A percentile compares a stretch with the other conserved stretches of the same genome.
These are phyloP conservation scores for Macrotyloma uniflorum DNA, from an alignment of 306 rosid species.

Conservation along the genomic window DNA sequence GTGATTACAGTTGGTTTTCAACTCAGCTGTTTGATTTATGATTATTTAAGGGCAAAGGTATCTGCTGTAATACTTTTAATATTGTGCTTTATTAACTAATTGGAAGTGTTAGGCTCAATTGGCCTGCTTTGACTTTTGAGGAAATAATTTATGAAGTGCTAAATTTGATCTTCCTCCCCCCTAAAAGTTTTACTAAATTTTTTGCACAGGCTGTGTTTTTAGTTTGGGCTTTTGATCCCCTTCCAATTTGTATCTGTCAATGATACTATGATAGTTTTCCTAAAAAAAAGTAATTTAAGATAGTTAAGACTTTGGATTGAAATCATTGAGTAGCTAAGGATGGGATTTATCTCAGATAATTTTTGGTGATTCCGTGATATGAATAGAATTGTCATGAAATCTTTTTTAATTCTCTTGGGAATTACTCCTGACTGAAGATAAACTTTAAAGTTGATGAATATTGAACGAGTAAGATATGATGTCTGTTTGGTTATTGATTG, in stretches of 20 bases:
- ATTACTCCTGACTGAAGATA: background rate
- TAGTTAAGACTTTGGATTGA: background rate
- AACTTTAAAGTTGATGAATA: background rate
- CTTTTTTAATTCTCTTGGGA: background rate
- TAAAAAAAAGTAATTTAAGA: background rate
- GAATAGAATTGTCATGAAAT: slow-evolving; percentile 5
- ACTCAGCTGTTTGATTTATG: slow-evolving; percentile 2
- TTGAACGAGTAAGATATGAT: slow-evolving; percentile 32
- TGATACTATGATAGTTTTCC: slow-evolving; percentile 7
- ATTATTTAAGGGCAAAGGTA: slow-evolving; percentile 10
- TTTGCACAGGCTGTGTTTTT: slow-evolving; percentile 7
- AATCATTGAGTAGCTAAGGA: slow-evolving; percentile 4
- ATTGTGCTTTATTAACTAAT: background rate
- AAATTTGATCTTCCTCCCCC: background rate
- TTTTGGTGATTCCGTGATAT: slow-evolving; percentile 8
- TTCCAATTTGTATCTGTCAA: slow-evolving; percentile 3
- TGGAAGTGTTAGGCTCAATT: slow-evolving; percentile 18
- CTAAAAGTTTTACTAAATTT: background rate
- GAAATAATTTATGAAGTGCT: slow-evolving; percentile 10
- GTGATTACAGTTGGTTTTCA: slow-evolving; percentile 18
- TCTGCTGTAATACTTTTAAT: slow-evolving; percentile 27
- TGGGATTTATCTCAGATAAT: background rate
- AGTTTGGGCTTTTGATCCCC: slow-evolving; percentile 24
- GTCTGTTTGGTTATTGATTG: slow-evolving; percentile 10
- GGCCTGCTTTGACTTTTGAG: slow-evolving; percentile 15